These are phyloP conservation scores for Sorghum bicolor DNA, from an alignment of 176 grass and related monocot species.

Conservation along the genomic window DNA sequence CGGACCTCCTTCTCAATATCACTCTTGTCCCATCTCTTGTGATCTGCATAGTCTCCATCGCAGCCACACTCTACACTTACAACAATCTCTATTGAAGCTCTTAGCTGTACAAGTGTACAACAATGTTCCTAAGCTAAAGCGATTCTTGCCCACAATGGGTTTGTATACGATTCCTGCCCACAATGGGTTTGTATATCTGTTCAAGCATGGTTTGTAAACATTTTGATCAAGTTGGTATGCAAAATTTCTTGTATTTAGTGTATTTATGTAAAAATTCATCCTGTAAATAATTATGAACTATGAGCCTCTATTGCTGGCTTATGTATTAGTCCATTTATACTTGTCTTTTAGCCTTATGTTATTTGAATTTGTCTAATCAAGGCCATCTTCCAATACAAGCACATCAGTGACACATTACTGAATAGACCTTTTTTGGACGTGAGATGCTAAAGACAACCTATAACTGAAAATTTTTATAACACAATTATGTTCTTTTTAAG, in stretches of 20 bases:
- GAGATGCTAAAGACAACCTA: not conserved
- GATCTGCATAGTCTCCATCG: constrained; percentile 70
- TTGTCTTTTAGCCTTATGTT: not conserved
- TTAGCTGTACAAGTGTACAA: not conserved
- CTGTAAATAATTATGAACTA: not conserved
- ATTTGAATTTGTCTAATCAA: not conserved
- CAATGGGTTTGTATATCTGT: not conserved
- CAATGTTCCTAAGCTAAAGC: not conserved
- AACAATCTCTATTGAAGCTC: constrained; percentile 68
- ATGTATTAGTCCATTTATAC: not conserved
- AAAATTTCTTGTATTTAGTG: not conserved
- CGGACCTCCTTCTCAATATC: constrained; percentile 66
- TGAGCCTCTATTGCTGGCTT: not conserved
- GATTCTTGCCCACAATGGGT: not conserved
- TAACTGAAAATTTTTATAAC: not conserved
- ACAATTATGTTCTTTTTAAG: no score
- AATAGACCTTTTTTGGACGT: not conserved
- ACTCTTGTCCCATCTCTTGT: constrained; percentile 82
- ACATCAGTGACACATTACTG: not conserved
- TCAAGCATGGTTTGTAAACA: not conserved
- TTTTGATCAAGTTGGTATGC: not conserved
- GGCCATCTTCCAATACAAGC: not conserved
- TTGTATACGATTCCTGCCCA: not conserved
- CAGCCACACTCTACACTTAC: constrained; percentile 69
- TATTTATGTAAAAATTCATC: not conserved